phyloP scores from a whole-genome alignment of 2,329 filamentous ascomycete genomes.

The Exophiala phaeomuriformis region DNA sequence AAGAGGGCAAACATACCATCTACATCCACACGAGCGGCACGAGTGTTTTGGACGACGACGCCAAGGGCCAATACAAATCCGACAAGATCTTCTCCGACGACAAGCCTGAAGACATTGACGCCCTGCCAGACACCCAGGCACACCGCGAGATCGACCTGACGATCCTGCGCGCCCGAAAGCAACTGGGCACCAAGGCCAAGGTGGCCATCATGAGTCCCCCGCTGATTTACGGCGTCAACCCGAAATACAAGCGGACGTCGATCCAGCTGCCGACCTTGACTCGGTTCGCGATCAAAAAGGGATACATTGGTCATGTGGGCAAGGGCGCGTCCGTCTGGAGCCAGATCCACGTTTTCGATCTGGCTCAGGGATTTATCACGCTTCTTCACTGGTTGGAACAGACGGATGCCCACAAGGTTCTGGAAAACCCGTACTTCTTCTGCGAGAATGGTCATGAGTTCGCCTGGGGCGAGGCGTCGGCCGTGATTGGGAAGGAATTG shows the following conservation, averaged over 20 bases:
- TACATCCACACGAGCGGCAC: constrained; percentile 47
- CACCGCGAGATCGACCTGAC: constrained; percentile 43
- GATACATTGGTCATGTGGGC: constrained; percentile 42
- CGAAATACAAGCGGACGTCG: constrained; percentile 36
- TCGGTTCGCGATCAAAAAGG: constrained; percentile 44
- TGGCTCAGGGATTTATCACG: constrained; percentile 41
- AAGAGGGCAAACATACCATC: constrained; percentile 35
- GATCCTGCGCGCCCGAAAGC: constrained; percentile 35
- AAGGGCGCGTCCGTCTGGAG: constrained; percentile 38
- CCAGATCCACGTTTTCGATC: constrained; percentile 43
- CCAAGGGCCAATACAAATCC: constrained; percentile 31
- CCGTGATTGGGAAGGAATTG: constrained; percentile 35
- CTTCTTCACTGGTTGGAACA: constrained; percentile 43
- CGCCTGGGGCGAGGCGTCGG: constrained; percentile 39
- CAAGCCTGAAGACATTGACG: constrained; percentile 36
- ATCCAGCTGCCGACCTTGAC: constrained; percentile 45
- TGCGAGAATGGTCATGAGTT: constrained; percentile 42
- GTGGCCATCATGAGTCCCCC: constrained; percentile 45
- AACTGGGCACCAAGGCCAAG: constrained; percentile 36
- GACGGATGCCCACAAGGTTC: constrained; percentile 28
- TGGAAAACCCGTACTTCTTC: constrained; percentile 46
- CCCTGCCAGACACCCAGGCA: constrained; percentile 37
- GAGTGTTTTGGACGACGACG: constrained; percentile 36
- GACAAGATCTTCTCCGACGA: constrained; percentile 41
- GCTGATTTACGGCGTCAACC: constrained; percentile 42